phyloP scores from a whole-genome alignment of 768 basidiomycete genomes.

The Pholiota molesta region DNA sequence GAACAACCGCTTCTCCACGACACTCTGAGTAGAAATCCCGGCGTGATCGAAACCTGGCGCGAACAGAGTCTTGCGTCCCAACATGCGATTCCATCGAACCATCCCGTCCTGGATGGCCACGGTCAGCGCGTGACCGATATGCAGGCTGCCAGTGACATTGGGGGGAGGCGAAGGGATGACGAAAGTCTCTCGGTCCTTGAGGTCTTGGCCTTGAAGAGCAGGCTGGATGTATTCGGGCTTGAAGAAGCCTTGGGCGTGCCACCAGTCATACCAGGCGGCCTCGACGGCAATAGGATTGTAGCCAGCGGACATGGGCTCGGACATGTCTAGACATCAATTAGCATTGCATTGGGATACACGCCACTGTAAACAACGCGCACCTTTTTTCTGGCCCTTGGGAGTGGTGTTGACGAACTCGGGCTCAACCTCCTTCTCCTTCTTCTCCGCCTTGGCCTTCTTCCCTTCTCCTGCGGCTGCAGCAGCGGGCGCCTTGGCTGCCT shows the following conservation, averaged over 20 bases:
- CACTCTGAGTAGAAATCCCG: constrained; percentile 96
- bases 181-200: constrained; percentile 63
- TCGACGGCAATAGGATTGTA: constrained; percentile 97
- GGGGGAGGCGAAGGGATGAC: constrained; percentile 92
- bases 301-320: constrained; percentile 85
- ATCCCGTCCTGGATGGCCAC: constrained; percentile 89
- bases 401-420: constrained; percentile 87
- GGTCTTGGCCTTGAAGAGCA: constrained; percentile 57
- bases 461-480: constrained; percentile 47
- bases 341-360: constrained; percentile 2
- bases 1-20: constrained; percentile 91
- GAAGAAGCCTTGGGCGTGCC: constrained; percentile 90
- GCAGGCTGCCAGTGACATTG: constrained; percentile 94
- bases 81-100: constrained; percentile 96
- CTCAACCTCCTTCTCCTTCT: constrained; percentile 60
- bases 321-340: constrained; percentile 60
- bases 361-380: constrained; percentile 39
- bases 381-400: constrained; percentile 92
- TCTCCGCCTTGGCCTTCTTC: constrained; percentile 77
- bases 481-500: constrained; percentile 53
- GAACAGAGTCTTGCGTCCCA: constrained; percentile 87
- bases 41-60: constrained; percentile 98
- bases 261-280: constrained; percentile 98
- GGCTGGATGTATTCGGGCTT: constrained; percentile 60
- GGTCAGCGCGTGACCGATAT: constrained; percentile 95